Evolutionary conservation across 495 filamentous ascomycete species (phyloP), one percentile per base, ranked within the genome.

Genomic region (Hypoxylon perforatum): DNA sequence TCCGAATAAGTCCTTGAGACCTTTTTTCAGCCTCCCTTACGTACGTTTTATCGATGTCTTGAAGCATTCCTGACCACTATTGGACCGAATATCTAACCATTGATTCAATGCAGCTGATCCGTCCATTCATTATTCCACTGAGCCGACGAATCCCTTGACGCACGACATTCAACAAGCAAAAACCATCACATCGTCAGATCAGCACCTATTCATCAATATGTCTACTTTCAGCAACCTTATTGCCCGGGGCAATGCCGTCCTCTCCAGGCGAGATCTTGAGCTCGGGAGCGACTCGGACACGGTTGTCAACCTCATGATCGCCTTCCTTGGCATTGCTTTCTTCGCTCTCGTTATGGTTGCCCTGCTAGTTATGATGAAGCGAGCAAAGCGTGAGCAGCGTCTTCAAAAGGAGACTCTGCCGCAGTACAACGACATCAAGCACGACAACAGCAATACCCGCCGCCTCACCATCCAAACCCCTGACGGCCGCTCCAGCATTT

Each of bases 291-390:
- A 70, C 54, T 76, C 77, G 57, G 77, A 78, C 69, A 76, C 67
- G 9, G 86, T 90, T 75, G 79, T 91, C 73, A 87, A 90, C 69
- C 86, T 95, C 35, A 79, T 94, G 65, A 92, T 97, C 70, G 84
- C 87, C 28, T 88, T 98, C 14, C 79, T 98, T 55, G 87, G 90
- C 63, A 81, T 99, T 25, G 75, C 93, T 66, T 82, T 93, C 61
- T 73, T 92, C 68, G 87, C 82, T 45, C 80, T 96, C 51, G 65
- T 85, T 42, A 81, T 93, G 30, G 82, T 91, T 42, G 88, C 82
- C 52, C 78, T 79, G 15, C 87, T 97, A 35, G 78, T 92, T 39
- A 67, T 92, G 61, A 77, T 99, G 59, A 90, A 91, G 74, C 85
- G 87, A 67, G 83, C 64, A 22, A 75, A 74, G 57, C 75, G 72